Evolutionary conservation across 768 basidiomycete genomes (phyloP), one percentile per base, ranked within the genome.

Genomic region (Dioszegia hungarica): DNA sequence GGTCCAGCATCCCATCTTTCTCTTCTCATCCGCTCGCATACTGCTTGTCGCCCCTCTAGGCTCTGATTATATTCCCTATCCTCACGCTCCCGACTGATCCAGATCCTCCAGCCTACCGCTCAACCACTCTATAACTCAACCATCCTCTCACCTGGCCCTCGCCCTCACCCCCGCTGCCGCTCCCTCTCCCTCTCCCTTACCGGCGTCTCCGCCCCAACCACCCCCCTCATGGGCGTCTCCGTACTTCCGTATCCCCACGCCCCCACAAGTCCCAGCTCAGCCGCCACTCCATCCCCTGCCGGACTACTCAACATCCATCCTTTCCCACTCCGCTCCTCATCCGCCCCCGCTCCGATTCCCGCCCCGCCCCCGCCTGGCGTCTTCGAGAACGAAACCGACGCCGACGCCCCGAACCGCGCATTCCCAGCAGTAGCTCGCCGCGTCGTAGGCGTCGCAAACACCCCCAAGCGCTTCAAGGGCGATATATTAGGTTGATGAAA

Each of bases 171-270:
- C 45, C 24, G 31, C n/a, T n/a, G n/a, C n/a, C n/a, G 2, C 45
- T 31, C 20, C 17, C 27, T 2, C 14, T 22, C 9, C 33, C 22
- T 34, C 25, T 36, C 47, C 47, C 47, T 48, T 31, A 19, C 47
- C 31, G 47, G 47, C 47, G 47, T 48, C 31, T 48, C 47, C 12
- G 15, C 28, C 28, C 28, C 47, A 15, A 51, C 49, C 37, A 51
- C 49, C 20, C 37, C 37, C 24, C 49, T 37, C 49, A 51, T 48
- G 19, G 49, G 49, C 34, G 49, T 51, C 34, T 51, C 49, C 20
- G n/a, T 20, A 34, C 49, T 3, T 27, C 37, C 8, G 27, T 2
- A 38, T 51, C 37, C 3, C 27, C 45, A 12, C 19, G 36, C 14
- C 34, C 49, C 49, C 5, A 51, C 49, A 5, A 51, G 25, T 15